Conservation (phyloP, 768 basidiomycete species). For the Lactarius hatsudake region DNA sequence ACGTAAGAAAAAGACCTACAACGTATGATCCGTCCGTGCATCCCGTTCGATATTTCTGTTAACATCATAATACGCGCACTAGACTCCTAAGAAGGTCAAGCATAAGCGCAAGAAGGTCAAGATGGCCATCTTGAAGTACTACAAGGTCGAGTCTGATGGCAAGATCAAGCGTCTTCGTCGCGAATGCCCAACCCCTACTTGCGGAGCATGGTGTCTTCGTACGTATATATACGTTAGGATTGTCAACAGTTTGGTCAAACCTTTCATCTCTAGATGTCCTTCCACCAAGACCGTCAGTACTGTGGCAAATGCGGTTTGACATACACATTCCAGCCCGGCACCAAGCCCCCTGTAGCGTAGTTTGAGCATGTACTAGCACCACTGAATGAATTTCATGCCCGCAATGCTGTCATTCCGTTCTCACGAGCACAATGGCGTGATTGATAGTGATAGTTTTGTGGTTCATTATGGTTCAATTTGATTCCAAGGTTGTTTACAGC, state of each 20-base stretch:
- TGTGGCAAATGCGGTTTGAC: constrained; percentile 94
- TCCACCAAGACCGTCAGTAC: constrained; percentile 97
- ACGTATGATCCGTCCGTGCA: constrained; percentile 48
- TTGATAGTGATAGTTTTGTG: neutral
- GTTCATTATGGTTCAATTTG: neutral
- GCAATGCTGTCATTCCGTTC: neutral
- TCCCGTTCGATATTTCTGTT: neutral
- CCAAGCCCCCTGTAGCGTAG: constrained; percentile 73
- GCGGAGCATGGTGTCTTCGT: constrained; percentile 86
- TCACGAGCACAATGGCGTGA: too few species aligned
- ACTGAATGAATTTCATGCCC: neutral
- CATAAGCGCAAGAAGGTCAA: constrained; percentile 76
- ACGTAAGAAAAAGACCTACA: constrained; percentile 99
- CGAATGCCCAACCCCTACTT: constrained; percentile 84
- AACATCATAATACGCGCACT: neutral
- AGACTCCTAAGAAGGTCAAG: constrained; percentile 27
- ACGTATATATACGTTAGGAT: constrained; percentile 33
- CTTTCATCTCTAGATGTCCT: constrained; percentile 71
- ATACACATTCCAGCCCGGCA: constrained; percentile 79
- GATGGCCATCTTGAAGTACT: constrained; percentile 99
- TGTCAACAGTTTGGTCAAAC: neutral
- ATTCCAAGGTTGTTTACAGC: neutral
- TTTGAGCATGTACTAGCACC: constrained; percentile 9
- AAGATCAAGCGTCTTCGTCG: constrained; percentile 99
- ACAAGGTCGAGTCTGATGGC: constrained; percentile 89